These are phyloP conservation scores for Haplosporangium gracile DNA, from an alignment of 192 early-diverging fungal species.

Conservation along the genomic window DNA sequence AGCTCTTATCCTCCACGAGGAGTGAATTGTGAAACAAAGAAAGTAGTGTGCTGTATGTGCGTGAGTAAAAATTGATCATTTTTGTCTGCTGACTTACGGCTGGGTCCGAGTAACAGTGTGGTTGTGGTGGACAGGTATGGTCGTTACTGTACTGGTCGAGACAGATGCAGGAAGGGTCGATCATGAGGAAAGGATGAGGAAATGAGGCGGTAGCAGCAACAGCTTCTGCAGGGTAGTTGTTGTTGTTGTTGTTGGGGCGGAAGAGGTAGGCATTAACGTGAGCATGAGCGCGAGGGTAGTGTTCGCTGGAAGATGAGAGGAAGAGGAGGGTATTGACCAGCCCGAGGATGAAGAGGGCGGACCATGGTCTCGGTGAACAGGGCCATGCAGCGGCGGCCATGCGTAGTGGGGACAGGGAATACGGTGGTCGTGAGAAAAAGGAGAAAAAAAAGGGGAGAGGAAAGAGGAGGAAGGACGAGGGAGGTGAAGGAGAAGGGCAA, in stretches of 20 bases:
- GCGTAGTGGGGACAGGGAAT: neutral
- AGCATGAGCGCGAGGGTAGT: neutral
- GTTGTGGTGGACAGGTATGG: neutral
- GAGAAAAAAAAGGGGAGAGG: neutral
- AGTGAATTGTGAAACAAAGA: neutral
- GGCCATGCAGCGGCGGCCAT: slow-evolving; percentile 9
- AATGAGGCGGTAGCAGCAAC: neutral
- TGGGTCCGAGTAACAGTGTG: neutral
- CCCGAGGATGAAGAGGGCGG: slow-evolving; percentile 25
- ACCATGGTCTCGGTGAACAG: slow-evolving; percentile 22
- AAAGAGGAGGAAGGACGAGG: neutral
- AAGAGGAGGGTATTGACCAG: slow-evolving; percentile 3
- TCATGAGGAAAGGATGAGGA: neutral
- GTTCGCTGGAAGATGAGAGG: neutral
- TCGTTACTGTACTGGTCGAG: neutral
- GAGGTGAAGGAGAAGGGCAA: neutral
- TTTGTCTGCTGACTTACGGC: neutral
- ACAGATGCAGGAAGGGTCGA: slow-evolving; percentile 14
- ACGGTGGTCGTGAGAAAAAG: neutral
- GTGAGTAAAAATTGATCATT: neutral
- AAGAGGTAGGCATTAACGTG: neutral
- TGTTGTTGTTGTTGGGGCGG: neutral
- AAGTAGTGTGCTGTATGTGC: neutral
- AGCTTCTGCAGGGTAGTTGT: neutral
- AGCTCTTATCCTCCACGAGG: neutral